Conservation (phyloP, 805 yeast species). For the Monosporozyma yasuniensis region DNA sequence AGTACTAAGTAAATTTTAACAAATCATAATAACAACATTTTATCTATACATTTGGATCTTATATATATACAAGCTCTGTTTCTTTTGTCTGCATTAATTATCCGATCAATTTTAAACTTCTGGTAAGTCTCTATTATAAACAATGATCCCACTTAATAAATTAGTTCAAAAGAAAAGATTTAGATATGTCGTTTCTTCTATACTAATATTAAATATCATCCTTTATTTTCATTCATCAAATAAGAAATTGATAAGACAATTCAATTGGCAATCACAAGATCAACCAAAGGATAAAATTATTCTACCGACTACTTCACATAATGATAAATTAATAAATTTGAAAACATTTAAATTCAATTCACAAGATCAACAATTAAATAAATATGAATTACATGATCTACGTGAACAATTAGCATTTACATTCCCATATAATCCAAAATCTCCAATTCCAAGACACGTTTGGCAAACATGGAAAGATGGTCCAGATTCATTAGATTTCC, state of each 20-base stretch:
- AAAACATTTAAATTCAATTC: slow-evolving; percentile 4
- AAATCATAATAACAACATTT: too few species aligned
- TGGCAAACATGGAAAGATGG: slow-evolving; percentile 95
- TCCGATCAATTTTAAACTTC: too few species aligned
- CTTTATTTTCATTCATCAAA: background rate
- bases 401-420: slow-evolving; percentile 50
- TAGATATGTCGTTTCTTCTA: background rate
- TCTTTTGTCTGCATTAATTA: too few species aligned
- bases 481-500: slow-evolving; percentile 46
- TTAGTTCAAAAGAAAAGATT: background rate
- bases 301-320: slow-evolving; percentile 25
- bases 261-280: background rate
- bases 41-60: too few species aligned
- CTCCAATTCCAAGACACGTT: slow-evolving; percentile 64
- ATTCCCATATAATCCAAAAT: slow-evolving; percentile 63
- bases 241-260: background rate
- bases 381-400: slow-evolving; percentile 10
- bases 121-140: background rate
- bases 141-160: background rate
- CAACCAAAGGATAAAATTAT: background rate
- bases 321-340: slow-evolving; percentile 12
- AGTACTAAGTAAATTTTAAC: too few species aligned
- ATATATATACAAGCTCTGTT: too few species aligned
- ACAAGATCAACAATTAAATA: background rate
- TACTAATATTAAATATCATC: background rate